A percentile compares a stretch with the other conserved stretches of the same genome.
Conservation (phyloP, 2,329 filamentous ascomycete species). For the Beauveria scarabaeidicola region DNA sequence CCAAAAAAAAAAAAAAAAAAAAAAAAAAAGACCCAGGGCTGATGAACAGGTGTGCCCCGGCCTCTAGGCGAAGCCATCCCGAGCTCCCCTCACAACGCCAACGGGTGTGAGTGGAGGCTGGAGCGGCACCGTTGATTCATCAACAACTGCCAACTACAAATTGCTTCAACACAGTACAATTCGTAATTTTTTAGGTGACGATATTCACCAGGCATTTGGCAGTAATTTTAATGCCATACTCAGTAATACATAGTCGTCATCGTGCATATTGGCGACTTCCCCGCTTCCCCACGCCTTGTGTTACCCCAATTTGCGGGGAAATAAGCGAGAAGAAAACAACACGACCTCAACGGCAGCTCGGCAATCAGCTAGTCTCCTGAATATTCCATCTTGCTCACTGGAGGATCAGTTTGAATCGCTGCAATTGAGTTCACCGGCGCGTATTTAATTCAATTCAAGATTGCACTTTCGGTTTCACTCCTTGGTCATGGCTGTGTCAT, state of each 20-base stretch:
- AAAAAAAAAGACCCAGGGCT: too few species aligned
- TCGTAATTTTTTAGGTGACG: neutral
- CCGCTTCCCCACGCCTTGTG: conserved; percentile 5
- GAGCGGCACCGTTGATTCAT: neutral
- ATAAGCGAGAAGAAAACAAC: neutral
- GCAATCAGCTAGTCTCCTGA: neutral
- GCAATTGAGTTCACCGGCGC: neutral
- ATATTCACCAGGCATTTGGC: too few species aligned
- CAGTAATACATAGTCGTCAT: neutral
- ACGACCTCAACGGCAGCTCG: neutral
- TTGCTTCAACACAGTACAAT: neutral
- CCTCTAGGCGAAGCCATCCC: too few species aligned
- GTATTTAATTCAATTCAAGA: too few species aligned
- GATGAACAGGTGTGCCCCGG: too few species aligned
- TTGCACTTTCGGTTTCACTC: neutral
- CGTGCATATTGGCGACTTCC: neutral
- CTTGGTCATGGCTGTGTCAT: neutral
- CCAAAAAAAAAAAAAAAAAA: too few species aligned
- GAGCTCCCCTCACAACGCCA: too few species aligned
- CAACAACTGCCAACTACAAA: neutral
- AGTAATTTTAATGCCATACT: neutral
- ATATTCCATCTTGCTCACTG: neutral
- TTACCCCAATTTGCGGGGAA: conserved; percentile 6
- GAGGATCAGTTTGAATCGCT: neutral
- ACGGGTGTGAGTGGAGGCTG: too few species aligned